Percentiles rank a stretch among this genome's conserved stretches.
Conservation (phyloP, 176 grass and related monocot species). For the Bonia amplexicaulis region DNA sequence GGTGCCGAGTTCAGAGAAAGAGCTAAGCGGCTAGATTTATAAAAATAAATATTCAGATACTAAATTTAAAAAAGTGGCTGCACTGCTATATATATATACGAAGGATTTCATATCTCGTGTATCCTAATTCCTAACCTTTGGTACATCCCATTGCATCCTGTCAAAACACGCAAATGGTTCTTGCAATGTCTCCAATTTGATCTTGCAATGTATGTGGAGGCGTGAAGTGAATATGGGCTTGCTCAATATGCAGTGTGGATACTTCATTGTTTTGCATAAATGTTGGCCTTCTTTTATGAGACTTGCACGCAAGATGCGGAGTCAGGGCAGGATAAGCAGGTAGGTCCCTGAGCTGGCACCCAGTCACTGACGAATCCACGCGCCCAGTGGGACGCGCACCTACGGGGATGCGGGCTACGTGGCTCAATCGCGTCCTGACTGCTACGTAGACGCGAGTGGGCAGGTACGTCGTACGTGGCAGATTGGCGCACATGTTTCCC, state of each 20-base stretch:
- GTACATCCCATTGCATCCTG: too few relatives aligned
- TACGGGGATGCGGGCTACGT: neutral
- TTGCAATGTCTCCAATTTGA: too few relatives aligned
- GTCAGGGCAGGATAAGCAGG: constrained; percentile 21
- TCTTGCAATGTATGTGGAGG: too few relatives aligned
- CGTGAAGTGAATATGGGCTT: neutral
- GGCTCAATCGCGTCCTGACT: neutral
- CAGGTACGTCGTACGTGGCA: constrained; percentile 25
- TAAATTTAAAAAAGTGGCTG: too few relatives aligned
- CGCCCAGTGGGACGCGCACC: neutral
- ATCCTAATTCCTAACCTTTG: too few relatives aligned
- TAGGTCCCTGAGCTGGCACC: constrained; percentile 39
- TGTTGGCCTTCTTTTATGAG: neutral
- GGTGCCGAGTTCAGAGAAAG: too few relatives aligned
- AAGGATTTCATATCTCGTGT: too few relatives aligned
- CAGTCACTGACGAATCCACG: constrained; percentile 3
- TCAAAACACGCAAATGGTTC: too few relatives aligned
- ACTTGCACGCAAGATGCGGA: neutral
- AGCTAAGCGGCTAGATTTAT: too few relatives aligned
- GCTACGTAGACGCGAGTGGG: constrained; percentile 31
- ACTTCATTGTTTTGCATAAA: neutral
- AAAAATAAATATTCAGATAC: too few relatives aligned
- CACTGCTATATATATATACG: too few relatives aligned
- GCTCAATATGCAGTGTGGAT: neutral
- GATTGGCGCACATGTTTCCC: neutral